Percentiles rank a stretch among this genome's conserved stretches.
phyloP scores from a whole-genome alignment of 75 land plant genomes.

The Chamaecyparis obtusa region DNA sequence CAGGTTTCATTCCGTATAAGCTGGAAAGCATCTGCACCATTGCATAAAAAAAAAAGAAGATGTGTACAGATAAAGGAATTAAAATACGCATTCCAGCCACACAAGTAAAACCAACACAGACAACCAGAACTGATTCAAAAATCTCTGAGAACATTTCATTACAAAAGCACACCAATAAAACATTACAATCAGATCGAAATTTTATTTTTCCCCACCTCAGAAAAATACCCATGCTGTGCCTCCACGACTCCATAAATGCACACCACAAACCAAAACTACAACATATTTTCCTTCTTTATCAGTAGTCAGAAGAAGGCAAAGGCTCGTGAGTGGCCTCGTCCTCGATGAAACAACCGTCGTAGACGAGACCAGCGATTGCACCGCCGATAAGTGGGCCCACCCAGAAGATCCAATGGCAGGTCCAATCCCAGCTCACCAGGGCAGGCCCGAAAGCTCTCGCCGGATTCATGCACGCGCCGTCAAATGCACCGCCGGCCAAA shows the following conservation, averaged over 20 bases:
- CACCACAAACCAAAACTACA: not conserved
- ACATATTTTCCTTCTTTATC: not conserved
- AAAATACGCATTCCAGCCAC: no score
- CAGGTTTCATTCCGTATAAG: no score
- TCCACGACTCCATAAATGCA: not conserved
- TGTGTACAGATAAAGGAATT: no score
- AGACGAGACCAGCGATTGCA: conserved; percentile 65
- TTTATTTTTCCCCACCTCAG: not conserved
- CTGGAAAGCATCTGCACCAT: no score
- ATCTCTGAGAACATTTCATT: no score
- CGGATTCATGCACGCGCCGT: conserved; percentile 91
- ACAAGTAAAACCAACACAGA: no score
- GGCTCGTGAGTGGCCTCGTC: conserved; percentile 26
- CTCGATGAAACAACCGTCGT: conserved; percentile 47
- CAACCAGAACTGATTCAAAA: no score
- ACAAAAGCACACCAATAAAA: no score
- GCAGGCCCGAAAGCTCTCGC: conserved; percentile 88
- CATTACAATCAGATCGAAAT: no score
- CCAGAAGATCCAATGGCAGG: conserved; percentile 94
- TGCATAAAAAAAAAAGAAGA: no score
- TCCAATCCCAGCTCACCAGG: conserved; percentile 63
- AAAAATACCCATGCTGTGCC: not conserved
- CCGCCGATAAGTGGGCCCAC: conserved; percentile 80
- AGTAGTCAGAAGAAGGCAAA: conserved; percentile 12
- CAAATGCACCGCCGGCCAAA: conserved; percentile 75